phyloP scores from a whole-genome alignment of 2,329 filamentous ascomycete species.

The Colletotrichum spinosum region DNA sequence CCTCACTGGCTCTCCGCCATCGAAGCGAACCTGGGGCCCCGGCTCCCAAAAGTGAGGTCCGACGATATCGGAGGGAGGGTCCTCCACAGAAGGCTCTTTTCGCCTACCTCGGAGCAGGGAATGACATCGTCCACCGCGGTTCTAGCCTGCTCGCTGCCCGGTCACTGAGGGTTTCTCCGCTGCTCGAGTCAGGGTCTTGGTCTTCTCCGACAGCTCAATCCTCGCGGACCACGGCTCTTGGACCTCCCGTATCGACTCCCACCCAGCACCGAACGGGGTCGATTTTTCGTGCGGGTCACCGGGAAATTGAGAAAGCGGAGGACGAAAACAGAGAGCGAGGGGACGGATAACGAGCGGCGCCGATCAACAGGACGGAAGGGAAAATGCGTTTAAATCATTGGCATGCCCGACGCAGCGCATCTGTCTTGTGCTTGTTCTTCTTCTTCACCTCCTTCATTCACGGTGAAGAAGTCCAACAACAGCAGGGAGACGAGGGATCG shows the following conservation, averaged over 20 bases:
- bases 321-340: conserved; percentile 5
- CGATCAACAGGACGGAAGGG: neutral
- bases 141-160: conserved; percentile 13
- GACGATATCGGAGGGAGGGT: conserved; percentile 31
- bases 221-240: neutral
- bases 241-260: conserved; percentile 1
- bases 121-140: conserved; percentile 26
- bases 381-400: conserved; percentile 22
- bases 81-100: neutral
- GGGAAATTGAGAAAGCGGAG: conserved; percentile 7
- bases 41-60: conserved; percentile 18
- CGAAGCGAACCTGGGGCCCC: neutral
- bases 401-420: conserved; percentile 3
- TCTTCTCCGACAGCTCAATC: conserved; percentile 8
- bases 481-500: conserved; percentile 10
- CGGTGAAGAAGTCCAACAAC: conserved; percentile 13
- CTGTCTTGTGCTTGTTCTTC: conserved; percentile 4
- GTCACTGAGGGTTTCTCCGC: conserved; percentile 22
- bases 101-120: neutral
- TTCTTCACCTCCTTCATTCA: conserved; percentile 23
- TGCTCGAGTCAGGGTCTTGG: conserved; percentile 10
- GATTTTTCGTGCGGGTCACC: conserved; percentile 16
- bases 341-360: neutral
- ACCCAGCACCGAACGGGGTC: conserved; percentile 12
- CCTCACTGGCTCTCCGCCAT: conserved; percentile 1